Percentiles rank a stretch among this genome's conserved stretches.
phyloP scores from a whole-genome alignment of 1,139 yeast species.

The Candida sojae region DNA sequence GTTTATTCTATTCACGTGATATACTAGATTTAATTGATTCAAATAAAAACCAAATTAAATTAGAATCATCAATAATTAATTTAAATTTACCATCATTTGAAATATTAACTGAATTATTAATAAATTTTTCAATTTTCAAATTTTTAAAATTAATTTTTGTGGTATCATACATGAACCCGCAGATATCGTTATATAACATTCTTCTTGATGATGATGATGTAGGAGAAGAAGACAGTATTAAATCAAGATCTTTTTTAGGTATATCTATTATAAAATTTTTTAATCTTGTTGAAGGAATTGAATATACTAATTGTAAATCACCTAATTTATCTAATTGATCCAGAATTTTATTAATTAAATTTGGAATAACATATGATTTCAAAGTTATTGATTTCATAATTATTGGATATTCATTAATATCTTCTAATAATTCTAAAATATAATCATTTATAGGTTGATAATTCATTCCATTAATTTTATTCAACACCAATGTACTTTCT shows the following conservation, averaged over 20 bases:
- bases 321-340: constrained; percentile 10
- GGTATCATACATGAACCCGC: constrained; percentile 19
- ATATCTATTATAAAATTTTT: constrained; percentile 25
- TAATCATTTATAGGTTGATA: constrained; percentile 9
- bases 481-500: constrained; percentile 8
- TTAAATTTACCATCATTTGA: constrained; percentile 15
- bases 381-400: constrained; percentile 16
- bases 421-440: constrained; percentile 12
- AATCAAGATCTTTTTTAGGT: constrained; percentile 21
- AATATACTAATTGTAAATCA: constrained; percentile 19
- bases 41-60: constrained; percentile 13
- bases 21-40: constrained; percentile 8
- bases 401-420: constrained; percentile 15
- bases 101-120: constrained; percentile 19
- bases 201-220: not conserved
- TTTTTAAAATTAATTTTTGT: constrained; percentile 24
- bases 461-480: constrained; percentile 4
- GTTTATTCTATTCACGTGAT: not conserved
- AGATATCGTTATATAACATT: constrained; percentile 11
- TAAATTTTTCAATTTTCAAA: constrained; percentile 22
- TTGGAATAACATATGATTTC: constrained; percentile 11
- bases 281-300: constrained; percentile 15
- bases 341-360: constrained; percentile 15
- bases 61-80: constrained; percentile 7
- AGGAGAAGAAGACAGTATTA: constrained; percentile 6